Evolutionary conservation across 164 flowering plant genomes (phyloP).

Genomic region (Aristolochia contorta): DNA sequence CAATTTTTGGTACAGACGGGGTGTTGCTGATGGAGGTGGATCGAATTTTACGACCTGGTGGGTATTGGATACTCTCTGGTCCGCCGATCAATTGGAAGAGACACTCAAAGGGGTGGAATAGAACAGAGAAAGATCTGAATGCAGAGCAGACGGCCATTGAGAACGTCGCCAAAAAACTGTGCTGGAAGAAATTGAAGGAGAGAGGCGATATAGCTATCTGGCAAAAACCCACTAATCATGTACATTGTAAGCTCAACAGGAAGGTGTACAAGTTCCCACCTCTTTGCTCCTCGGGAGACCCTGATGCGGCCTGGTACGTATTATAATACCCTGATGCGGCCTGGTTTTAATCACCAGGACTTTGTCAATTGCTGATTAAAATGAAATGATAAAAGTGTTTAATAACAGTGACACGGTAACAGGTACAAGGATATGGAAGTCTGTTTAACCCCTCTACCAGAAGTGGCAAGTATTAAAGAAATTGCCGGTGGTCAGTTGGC

Average conservation of each 20-base stretch:
- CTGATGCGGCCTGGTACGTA: conserved; percentile 88
- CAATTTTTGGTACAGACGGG: conserved; percentile 39
- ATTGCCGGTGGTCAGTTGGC: conserved; percentile 52
- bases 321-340: no score
- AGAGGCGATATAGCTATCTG: conserved; percentile 73
- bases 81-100: conserved; percentile 87
- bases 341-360: no score
- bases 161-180: conserved; percentile 47
- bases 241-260: conserved; percentile 51
- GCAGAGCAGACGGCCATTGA: conserved; percentile 57
- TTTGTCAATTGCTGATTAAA: no score
- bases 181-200: conserved; percentile 79
- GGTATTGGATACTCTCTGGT: conserved; percentile 86
- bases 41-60: conserved; percentile 78
- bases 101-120: conserved; percentile 78
- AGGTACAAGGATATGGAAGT: conserved; percentile 82
- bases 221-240: conserved; percentile 84
- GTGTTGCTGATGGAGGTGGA: conserved; percentile 76
- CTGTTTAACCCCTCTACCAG: conserved; percentile 78
- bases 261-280: conserved; percentile 49
- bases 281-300: conserved; percentile 51
- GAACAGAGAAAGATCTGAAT: conserved; percentile 43
- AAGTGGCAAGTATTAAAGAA: conserved; percentile 38
- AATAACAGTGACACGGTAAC: no score
- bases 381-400: no score